These are phyloP conservation scores for Lolium multiflorum DNA, from an alignment of 176 grass and related monocot species.

Conservation along the genomic window DNA sequence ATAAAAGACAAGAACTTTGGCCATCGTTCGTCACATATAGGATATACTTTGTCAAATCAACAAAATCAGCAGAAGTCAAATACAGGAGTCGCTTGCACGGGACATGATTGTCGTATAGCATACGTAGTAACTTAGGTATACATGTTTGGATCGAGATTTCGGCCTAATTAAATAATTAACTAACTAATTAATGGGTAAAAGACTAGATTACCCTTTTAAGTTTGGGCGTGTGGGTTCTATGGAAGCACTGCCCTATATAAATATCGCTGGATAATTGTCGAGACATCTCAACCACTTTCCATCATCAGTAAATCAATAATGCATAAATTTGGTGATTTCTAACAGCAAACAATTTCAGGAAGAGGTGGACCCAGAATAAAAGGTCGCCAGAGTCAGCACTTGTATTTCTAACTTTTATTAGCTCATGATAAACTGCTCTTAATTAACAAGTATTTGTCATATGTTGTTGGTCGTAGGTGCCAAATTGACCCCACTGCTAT, in stretches of 20 bases:
- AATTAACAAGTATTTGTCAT: not conserved
- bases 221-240: too few species aligned
- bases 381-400: not conserved
- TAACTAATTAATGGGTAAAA: too few species aligned
- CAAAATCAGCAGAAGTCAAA: too few species aligned
- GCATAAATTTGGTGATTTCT: constrained; percentile 3
- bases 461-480: not conserved
- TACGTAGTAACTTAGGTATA: too few species aligned
- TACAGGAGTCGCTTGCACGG: too few species aligned
- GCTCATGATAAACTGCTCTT: not conserved
- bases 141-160: too few species aligned
- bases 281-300: not conserved
- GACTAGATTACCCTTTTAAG: too few species aligned
- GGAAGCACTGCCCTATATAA: not conserved
- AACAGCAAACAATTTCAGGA: not conserved
- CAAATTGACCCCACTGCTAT: not conserved
- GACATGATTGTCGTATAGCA: too few species aligned
- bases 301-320: not conserved
- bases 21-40: not conserved
- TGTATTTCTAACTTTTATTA: not conserved
- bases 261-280: not conserved
- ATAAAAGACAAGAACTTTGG: not conserved
- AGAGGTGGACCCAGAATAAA: not conserved
- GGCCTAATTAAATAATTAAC: too few species aligned
- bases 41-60: not conserved